Base-by-base conservation (phyloP, 1,284 basidiomycete species). In the Pisolithus thermaeus region DNA sequence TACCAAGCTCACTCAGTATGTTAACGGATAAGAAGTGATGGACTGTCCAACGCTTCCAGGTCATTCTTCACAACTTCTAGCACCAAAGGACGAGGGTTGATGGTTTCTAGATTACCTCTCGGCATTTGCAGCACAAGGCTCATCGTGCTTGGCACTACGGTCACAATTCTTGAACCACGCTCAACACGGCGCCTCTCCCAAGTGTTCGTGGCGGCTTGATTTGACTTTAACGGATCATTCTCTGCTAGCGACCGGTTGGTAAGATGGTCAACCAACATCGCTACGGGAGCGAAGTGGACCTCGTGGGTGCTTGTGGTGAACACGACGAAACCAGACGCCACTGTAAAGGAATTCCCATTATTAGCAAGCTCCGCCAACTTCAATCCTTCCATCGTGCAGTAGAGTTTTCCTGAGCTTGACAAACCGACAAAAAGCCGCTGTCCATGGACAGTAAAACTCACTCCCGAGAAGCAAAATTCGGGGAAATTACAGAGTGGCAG, bases 121-220 rank as follows among this genome's bases (percentile, higher is more conserved):
- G 96, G 97, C 94, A 99, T 99, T 72, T 99, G 97, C 12, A 99
- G 72, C 1, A 99, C 89, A 16, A 97, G 70, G 57, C 79, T 86
- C 91, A 97, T 98, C 7, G 82, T 74, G 56, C 86, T 92, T 2
- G 92, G 87, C 0, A 95, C 86, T 11, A 86, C 87, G 1, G 85
- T 82, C 1, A 97, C 91, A 27, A 96, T 92, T 52, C 85, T 73
- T 1, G 90, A 87, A 0, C 94, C 94, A 44, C 95, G 74, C 68
- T 97, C 94, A 0, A 97, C 80, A 18, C 89, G 77, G 40, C 94
- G 77, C 16, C 75, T 79, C 60, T 90, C 84, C 85, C 84, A 90
- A 47, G 70, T 18, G 20, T 70, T 69, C 1, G 55, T 28, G 12
- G 38, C 65, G 14, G 70, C 66, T 18, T 76, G 64, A 1, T 69